Evolutionary conservation across 2,329 filamentous ascomycete species (phyloP).

Genomic region (Pseudogymnoascus sp.): DNA sequence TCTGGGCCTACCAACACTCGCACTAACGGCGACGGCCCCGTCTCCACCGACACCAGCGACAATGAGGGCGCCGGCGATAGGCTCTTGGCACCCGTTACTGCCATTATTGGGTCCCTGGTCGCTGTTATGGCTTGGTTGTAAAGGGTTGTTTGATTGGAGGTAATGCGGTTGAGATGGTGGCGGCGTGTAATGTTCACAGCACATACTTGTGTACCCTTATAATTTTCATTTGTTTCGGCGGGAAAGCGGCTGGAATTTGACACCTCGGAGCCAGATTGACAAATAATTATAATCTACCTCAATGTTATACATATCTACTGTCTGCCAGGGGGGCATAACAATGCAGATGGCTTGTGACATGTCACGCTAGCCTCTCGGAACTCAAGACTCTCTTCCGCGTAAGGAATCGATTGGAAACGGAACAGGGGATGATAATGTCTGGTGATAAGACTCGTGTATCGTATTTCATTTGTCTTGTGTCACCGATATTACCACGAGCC

Average conservation of each 20-base stretch:
- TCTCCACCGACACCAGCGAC: neutral
- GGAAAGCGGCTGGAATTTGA: neutral
- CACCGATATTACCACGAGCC: too few species aligned
- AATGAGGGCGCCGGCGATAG: neutral
- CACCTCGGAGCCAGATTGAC: too few species aligned
- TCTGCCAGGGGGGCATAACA: neutral
- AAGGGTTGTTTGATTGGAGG: neutral
- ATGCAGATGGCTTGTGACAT: neutral
- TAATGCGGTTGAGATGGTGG: neutral
- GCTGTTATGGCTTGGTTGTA: conserved; percentile 2
- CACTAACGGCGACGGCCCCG: neutral
- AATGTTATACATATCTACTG: neutral
- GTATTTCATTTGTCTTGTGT: too few species aligned
- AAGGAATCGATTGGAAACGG: too few species aligned
- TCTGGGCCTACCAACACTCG: neutral
- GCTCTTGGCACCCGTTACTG: neutral
- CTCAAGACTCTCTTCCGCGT: too few species aligned
- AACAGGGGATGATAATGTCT: too few species aligned
- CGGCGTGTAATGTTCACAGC: neutral
- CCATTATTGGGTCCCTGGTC: neutral
- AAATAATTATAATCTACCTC: neutral
- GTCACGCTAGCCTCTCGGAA: neutral
- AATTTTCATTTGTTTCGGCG: neutral
- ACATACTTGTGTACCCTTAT: neutral
- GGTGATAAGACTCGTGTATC: too few species aligned